These are phyloP conservation scores for Coemansia biformis DNA, from an alignment of 192 early-diverging fungal genomes.

Conservation along the genomic window DNA sequence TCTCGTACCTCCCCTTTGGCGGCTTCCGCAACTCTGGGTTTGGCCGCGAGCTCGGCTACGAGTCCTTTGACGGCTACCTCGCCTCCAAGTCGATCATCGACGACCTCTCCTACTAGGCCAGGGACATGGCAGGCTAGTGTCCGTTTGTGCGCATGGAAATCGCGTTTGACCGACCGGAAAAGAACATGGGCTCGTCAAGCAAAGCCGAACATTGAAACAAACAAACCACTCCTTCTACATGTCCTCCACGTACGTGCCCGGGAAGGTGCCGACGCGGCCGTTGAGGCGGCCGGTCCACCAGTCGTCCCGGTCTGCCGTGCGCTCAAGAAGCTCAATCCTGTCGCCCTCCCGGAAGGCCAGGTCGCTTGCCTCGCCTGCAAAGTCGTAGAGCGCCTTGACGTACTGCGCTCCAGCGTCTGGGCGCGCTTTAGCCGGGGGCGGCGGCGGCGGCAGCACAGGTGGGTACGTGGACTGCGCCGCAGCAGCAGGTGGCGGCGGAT, in stretches of 20 bases:
- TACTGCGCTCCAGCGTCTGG: slow-evolving; percentile 41
- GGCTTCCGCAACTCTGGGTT: slow-evolving; percentile 57
- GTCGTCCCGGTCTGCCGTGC: slow-evolving; percentile 57
- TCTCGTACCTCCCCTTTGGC: slow-evolving; percentile 56
- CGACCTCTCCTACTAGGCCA: slow-evolving; percentile 23
- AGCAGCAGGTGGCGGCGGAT: too few relatives aligned
- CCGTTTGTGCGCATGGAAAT: too few relatives aligned
- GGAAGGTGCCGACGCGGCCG: slow-evolving; percentile 63
- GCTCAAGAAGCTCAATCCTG: slow-evolving; percentile 61
- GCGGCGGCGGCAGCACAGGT: slow-evolving; percentile 11
- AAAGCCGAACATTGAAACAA: too few relatives aligned
- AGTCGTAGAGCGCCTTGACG: slow-evolving; percentile 74
- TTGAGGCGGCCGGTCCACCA: slow-evolving; percentile 80
- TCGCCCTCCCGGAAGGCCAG: slow-evolving; percentile 68
- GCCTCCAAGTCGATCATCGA: slow-evolving; percentile 43
- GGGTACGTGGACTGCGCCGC: background rate
- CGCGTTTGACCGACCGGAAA: background rate
- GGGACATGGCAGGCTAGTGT: slow-evolving; percentile 1
- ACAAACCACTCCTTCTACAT: too few relatives aligned
- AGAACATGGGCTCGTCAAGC: too few relatives aligned
- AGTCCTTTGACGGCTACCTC: slow-evolving; percentile 52
- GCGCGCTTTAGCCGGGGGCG: slow-evolving; percentile 6
- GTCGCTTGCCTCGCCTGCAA: slow-evolving; percentile 67
- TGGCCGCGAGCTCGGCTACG: slow-evolving; percentile 55
- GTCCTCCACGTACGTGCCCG: slow-evolving; percentile 53